Base-by-base conservation (phyloP, 768 basidiomycete genomes). In the Chlorophyllum brunneum region DNA sequence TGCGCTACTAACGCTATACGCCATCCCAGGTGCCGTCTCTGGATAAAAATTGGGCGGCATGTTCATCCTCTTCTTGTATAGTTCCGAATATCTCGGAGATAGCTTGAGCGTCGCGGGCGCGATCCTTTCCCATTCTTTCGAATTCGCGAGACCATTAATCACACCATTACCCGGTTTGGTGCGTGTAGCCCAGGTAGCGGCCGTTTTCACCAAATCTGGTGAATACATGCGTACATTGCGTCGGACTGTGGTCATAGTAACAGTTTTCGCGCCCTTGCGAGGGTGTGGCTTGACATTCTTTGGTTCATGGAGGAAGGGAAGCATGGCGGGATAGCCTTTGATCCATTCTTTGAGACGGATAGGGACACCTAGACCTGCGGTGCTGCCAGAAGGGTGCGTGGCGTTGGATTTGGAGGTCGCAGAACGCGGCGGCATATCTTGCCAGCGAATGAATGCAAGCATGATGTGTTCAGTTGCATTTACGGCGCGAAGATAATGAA, bases 391-490 rank as follows among this genome's bases (percentile, higher is more conserved):
- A 10, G 69, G 57, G 44, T 64, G 58, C 27, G 61, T 67, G 41
- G 67, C 63, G 50, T 65, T 66, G 34, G 69, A 29, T n/a, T n/a
- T n/a, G 31, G 65, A 34, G 30, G 58, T 30, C 10, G 65, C 61
- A 2, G 68, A 59, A 20, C 71, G 72, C 23, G 80, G 78, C 4
- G 79, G n/a, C n/a, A n/a, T 73, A 53, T 87, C 83, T 59, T 92
- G 85, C 74, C 84, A 88, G 26, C 95, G 83, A 53, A 98, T 86
- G 66, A 87, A 95, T 0, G 91, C 80, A 10, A 98, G 79, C n/a
- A 98, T 72, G 43, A 99, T 74, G 58, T 99, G 95, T 64, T 99
- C 95, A 60, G 88, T 89, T 1, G 95, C 95, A 30, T 85, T 82
- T 3, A 86, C 85, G 13, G 90, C 78, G 39, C 88, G 85, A 27